Evolutionary conservation across 352 stramenopile species (phyloP).

Genomic region (Phytopythium delawarense): DNA sequence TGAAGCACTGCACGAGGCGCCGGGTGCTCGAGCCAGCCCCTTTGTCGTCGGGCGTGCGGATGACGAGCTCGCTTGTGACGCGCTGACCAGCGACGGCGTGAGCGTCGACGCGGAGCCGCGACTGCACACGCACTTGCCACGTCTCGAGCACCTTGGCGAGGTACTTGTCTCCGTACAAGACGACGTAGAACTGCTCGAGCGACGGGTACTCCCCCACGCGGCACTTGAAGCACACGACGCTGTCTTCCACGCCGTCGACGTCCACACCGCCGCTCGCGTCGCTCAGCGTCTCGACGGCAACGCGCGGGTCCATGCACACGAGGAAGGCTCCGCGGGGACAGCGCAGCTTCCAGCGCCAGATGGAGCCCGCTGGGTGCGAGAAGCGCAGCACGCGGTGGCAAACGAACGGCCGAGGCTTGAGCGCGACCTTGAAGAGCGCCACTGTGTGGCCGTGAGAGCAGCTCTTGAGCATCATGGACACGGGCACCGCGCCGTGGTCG

Average conservation of each 20-base stretch:
- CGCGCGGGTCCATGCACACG: slow-evolving; percentile 66
- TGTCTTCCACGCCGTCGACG: slow-evolving; percentile 13
- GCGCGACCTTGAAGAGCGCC: slow-evolving; percentile 82
- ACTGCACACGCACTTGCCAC: slow-evolving; percentile 80
- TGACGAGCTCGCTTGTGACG: slow-evolving; percentile 84
- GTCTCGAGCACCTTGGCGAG: slow-evolving; percentile 75
- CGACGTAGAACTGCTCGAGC: slow-evolving; percentile 88
- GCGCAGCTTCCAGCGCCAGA: slow-evolving; percentile 57
- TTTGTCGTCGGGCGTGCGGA: slow-evolving; percentile 64
- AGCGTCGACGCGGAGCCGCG: slow-evolving; percentile 79
- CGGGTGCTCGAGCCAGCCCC: slow-evolving; percentile 10
- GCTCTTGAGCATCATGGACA: slow-evolving; percentile 80
- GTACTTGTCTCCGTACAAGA: slow-evolving; percentile 88
- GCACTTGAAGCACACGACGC: slow-evolving; percentile 72
- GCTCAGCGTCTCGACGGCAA: slow-evolving; percentile 42
- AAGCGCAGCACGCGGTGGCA: slow-evolving; percentile 84
- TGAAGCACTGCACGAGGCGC: slow-evolving; percentile 48
- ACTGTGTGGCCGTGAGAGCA: slow-evolving; percentile 89
- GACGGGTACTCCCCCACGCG: slow-evolving; percentile 78
- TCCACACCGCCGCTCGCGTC: neutral
- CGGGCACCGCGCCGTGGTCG: slow-evolving; percentile 17
- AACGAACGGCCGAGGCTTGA: slow-evolving; percentile 71
- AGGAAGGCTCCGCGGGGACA: slow-evolving; percentile 49
- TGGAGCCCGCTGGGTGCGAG: slow-evolving; percentile 41
- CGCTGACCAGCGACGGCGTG: slow-evolving; percentile 84